These are phyloP conservation scores for Dacryopinax spathularia DNA, from an alignment of 768 basidiomycete genomes.

Conservation along the genomic window DNA sequence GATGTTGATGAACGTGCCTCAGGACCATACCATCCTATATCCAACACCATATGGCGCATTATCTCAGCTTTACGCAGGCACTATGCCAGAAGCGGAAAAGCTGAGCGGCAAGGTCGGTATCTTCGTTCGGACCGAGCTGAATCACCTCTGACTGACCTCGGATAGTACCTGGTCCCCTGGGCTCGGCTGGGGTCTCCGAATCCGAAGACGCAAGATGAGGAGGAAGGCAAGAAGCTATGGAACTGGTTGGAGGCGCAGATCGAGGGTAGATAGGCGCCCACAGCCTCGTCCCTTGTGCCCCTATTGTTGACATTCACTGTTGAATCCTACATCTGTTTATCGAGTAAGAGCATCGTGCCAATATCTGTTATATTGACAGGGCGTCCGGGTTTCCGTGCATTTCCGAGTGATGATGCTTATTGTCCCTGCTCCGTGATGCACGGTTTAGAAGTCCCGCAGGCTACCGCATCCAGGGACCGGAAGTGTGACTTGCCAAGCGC, in stretches of 20 bases:
- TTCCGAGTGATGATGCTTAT: no score
- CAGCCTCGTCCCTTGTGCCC: not conserved
- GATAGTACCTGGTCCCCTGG: not conserved
- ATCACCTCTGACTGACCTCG: not conserved
- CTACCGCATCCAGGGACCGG: no score
- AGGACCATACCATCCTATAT: not conserved
- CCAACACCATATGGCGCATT: not conserved
- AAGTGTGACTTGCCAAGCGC: no score
- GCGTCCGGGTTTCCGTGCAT: no score
- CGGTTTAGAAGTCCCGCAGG: not conserved
- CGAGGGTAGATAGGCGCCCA: not conserved
- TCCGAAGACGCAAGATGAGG: not conserved
- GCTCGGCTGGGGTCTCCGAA: not conserved
- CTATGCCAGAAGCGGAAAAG: not conserved
- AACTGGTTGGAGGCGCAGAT: not conserved
- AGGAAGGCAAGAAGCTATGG: slow-evolving; percentile 2
- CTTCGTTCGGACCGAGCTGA: not conserved
- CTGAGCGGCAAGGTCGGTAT: not conserved
- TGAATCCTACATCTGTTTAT: no score
- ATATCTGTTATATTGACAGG: no score
- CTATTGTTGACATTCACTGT: no score
- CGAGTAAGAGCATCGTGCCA: no score
- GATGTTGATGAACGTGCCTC: not conserved
- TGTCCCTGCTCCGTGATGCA: not conserved
- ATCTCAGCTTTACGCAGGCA: not conserved